Conservation (phyloP, 495 filamentous ascomycete species). For the Tuber brumale region DNA sequence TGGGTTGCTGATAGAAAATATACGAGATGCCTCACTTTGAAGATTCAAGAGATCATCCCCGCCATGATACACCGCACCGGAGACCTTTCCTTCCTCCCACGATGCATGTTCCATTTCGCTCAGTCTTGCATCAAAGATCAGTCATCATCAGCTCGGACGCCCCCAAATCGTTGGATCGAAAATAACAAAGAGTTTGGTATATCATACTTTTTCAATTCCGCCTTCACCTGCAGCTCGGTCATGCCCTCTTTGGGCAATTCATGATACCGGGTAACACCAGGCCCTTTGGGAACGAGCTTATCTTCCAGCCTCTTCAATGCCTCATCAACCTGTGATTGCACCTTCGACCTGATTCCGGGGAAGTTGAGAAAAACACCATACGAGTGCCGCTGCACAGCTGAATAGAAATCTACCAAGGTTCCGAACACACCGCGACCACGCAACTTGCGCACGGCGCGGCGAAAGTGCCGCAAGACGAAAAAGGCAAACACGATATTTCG, state of each 20-base stretch:
- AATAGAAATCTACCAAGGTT: conserved; percentile 64
- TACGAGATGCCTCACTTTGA: conserved; percentile 84
- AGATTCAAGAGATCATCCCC: conserved; percentile 75
- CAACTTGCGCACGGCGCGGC: conserved; percentile 72
- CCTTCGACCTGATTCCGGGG: conserved; percentile 74
- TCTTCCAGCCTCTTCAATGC: conserved; percentile 66
- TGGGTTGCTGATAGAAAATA: conserved; percentile 95
- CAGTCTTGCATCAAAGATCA: conserved; percentile 43
- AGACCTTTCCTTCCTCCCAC: conserved; percentile 94
- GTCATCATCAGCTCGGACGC: conserved; percentile 12
- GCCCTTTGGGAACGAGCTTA: conserved; percentile 70
- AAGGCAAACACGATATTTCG: conserved; percentile 85
- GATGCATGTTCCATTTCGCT: conserved; percentile 82
- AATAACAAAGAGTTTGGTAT: conserved; percentile 1
- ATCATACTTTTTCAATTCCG: conserved; percentile 61
- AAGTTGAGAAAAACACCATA: conserved; percentile 81
- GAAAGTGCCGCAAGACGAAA: conserved; percentile 79
- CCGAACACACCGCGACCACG: conserved; percentile 84
- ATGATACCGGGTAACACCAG: conserved; percentile 65
- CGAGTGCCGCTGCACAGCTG: conserved; percentile 58
- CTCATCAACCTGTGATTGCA: conserved; percentile 73
- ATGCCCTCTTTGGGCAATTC: conserved; percentile 79
- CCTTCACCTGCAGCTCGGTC: conserved; percentile 67
- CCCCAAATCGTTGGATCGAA: neutral
- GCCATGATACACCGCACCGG: conserved; percentile 93